These are phyloP conservation scores for Solanum hybrid DNA, from an alignment of 305 asterid species.

Conservation along the genomic window DNA sequence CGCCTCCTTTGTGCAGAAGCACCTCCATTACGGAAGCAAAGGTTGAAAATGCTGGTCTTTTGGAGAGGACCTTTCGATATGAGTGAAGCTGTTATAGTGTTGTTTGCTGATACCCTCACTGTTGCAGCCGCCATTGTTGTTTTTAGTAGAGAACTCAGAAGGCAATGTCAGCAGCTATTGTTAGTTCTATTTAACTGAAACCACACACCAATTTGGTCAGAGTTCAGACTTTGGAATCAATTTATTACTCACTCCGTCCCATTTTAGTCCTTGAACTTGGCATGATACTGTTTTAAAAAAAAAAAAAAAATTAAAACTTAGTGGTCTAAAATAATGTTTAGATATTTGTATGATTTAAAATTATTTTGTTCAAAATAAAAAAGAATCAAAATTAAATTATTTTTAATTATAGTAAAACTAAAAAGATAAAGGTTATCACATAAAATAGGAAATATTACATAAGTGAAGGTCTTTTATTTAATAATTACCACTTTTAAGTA, in stretches of 20 bases:
- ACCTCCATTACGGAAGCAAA: constrained; percentile 31
- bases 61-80: constrained; percentile 29
- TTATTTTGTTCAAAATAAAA: no score
- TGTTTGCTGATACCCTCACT: constrained; percentile 49
- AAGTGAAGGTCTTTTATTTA: no score
- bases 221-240: background rate
- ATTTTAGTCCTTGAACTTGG: background rate
- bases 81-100: constrained; percentile 31
- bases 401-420: no score
- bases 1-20: constrained; percentile 38
- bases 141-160: background rate
- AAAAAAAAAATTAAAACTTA: no score
- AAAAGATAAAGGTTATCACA: background rate
- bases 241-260: background rate
- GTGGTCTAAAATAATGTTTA: background rate
- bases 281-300: no score
- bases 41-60: constrained; percentile 26
- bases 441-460: no score
- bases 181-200: background rate
- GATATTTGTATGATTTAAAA: background rate
- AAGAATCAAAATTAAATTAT: no score
- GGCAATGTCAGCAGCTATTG: background rate
- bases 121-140: constrained; percentile 69
- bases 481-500: no score
- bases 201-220: background rate